Percentiles rank a stretch among this genome's conserved stretches.
Conservation (phyloP, 768 basidiomycete species). For the Flagelloscypha sp. region DNA sequence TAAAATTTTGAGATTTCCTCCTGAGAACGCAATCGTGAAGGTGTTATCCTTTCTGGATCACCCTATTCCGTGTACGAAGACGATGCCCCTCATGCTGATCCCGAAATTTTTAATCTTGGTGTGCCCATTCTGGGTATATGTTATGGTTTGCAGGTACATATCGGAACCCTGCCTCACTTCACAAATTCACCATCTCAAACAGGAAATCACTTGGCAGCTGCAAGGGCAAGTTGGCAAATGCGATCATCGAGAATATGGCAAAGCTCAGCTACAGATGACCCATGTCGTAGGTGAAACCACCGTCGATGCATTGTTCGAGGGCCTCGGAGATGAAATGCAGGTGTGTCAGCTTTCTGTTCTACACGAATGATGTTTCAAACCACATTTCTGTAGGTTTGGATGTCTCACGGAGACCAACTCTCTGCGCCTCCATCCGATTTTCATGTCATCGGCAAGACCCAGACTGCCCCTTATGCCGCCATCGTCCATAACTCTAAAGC, state of each 20-base stretch:
- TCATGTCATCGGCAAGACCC: slow-evolving; percentile 80
- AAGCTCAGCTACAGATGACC: slow-evolving; percentile 70
- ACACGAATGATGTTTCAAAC: slow-evolving; percentile 7
- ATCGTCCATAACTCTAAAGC: slow-evolving; percentile 85
- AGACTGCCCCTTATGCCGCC: slow-evolving; percentile 85
- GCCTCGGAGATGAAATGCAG: slow-evolving; percentile 83
- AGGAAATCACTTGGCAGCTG: slow-evolving; percentile 92
- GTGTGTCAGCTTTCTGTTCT: slow-evolving; percentile 29
- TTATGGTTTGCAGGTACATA: slow-evolving; percentile 83
- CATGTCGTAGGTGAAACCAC: slow-evolving; percentile 40
- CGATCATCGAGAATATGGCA: slow-evolving; percentile 92
- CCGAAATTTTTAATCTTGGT: slow-evolving; percentile 77
- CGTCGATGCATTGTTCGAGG: slow-evolving; percentile 76
- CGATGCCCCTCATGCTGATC: slow-evolving; percentile 91
- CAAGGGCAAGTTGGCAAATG: slow-evolving; percentile 80
- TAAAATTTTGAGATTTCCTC: background rate
- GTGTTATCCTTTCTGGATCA: slow-evolving; percentile 94
- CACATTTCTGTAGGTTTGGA: slow-evolving; percentile 73
- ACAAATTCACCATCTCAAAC: slow-evolving; percentile 5
- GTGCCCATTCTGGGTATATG: slow-evolving; percentile 96
- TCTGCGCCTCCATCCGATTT: slow-evolving; percentile 75
- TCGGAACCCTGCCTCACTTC: background rate
- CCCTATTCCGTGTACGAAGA: slow-evolving; percentile 96
- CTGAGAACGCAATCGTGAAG: slow-evolving; percentile 24
- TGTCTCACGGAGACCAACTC: slow-evolving; percentile 97